Base-by-base conservation (phyloP, 331 rosid species). In the Ulmus americana region DNA sequence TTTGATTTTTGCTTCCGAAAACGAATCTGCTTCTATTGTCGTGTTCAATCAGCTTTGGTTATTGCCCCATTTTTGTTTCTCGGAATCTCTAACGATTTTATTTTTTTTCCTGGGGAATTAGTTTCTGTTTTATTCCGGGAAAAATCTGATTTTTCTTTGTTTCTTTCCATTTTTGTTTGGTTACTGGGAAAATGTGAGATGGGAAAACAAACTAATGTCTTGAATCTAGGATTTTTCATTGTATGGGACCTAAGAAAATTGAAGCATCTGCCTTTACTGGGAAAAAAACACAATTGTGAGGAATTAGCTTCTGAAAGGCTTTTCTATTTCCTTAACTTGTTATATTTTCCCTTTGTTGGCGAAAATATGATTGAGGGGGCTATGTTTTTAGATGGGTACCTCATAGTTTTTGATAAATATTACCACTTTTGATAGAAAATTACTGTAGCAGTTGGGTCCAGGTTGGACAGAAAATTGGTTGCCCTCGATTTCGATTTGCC, bases 181-280 rank as follows among this genome's bases (percentile, higher is more conserved):
- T 12, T 66, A 56, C 66, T 14, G 52, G 13, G 68, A 68, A 75
- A 68, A 69, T 69, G 77, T 69, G 55, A 59, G 64, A 47, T 45
- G 7, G 46, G 28, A 51, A 48, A 51, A 52, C 39, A 42, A 54
- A 47, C 22, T 18, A 47, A 56, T n/a, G 65, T 38, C 46, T 44
- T 48, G 44, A 59, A 68, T 61, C 40, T 43, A 12, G 4, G 39
- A 43, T 15, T 63, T 10, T 28, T 41, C 22, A 3, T n/a, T 59
- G 3, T 65, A 58, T 48, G 42, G 65, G 59, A 15, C 13, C 57
- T 58, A 44, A 62, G 38, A 55, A 40, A 60, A 38, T 11, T 14
- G 55, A 65, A 39, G 51, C 57, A 22, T 39, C 45, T 39, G 50
- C 67, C 20, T 28, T 51, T 48, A 38, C 35, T 22, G 35, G 41